Evolutionary conservation across 2,329 filamentous ascomycete genomes (phyloP), one percentile per base, ranked within the genome.

Genomic region (Macrophomina tecta): DNA sequence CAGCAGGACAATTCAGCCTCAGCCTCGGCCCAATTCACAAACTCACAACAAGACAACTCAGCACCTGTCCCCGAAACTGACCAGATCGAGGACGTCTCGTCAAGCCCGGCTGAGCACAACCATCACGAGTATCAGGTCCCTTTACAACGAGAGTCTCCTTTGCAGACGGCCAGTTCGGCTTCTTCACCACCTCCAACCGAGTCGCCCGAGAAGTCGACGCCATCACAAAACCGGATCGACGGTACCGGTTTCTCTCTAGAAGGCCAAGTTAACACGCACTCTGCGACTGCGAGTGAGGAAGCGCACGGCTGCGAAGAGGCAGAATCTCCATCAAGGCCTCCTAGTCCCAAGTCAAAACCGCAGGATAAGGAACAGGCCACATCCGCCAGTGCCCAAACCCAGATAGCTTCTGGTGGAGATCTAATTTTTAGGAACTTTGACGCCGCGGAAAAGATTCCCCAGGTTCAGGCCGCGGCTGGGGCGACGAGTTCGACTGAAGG

Each of bases 31-130:
- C 46, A 66, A 48, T 32, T 40, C 42, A 56, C 53, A 14, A 40
- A 64, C 12, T 32, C 18, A 68, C n/a, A 58, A 51, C 61, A 55
- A 14, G 55, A n/a, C 56, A 30, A 61, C 23, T 65, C 67, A 18
- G 56, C 32, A 5, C 64, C 62, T 16, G 45, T 69, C 45, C 58
- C 48, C 2, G 64, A 70, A 48, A 67, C 67, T 28, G 65, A 69
- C 48, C 66, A 64, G 4, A 67, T 69, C 30, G 68, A 68, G 42
- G 55, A 69, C 12, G 40, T 34, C 4, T 18, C 45, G n/a, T 65
- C 63, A 8, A 67, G 46, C 28, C 60, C 65, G n/a, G 46, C 48
- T 42, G 28, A 48, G 16, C 30, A 18, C 8, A 62, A 32, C 16
- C 16, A 49, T 36, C 48, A 64, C 45, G 60, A 52, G 12, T 46